Evolutionary conservation across 495 filamentous ascomycete genomes (phyloP), one percentile per base, ranked within the genome.

Genomic region (Lasiosphaeria miniovina): DNA sequence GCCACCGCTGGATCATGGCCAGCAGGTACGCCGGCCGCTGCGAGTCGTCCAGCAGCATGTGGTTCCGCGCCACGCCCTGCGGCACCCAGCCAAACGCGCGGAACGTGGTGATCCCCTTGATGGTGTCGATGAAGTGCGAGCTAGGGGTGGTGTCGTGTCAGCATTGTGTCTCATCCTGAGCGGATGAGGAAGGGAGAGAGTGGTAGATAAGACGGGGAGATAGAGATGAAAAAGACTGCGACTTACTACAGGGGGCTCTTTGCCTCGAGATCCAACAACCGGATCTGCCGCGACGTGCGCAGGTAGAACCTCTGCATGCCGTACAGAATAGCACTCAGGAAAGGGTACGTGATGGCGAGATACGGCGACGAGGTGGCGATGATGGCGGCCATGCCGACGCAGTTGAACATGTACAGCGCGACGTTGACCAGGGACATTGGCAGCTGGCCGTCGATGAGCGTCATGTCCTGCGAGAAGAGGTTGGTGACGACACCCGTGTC

Each of bases 261-360:
- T 6, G 72, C 68, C 56, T 80, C 75, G 4, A 80, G 77, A 57
- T 86, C 84, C 4, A 88, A 64, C 1, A 86, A 62, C n/a, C 84
- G 77, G 3, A 88, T 58, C 61, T 87, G 85, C 6, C 81, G 77
- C 0, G 82, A 84, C 0, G 80, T 83, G 12, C 80, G 75, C 0
- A 86, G 74, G 55, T 87, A 87, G 65, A 78, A 76, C 12, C 68
- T 74, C 59, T 87, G 84, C 1, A 86, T 57, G 1, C 78, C 8
- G 41, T 68, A 83, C 12, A 84, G 33, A 4, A 75, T 53, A 4
- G 68, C 32, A 53, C 71, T 55, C 56, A 75, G 55, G 57, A 70
- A 45, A 31, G 80, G 67, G 46, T 74, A 45, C 11, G 62, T 63
- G 31, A 69, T 43, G 8, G 65, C 66, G 5, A 75, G 65, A 34